Conservation (phyloP, 208 protist genomes). For the Leishmania aethiopica region DNA sequence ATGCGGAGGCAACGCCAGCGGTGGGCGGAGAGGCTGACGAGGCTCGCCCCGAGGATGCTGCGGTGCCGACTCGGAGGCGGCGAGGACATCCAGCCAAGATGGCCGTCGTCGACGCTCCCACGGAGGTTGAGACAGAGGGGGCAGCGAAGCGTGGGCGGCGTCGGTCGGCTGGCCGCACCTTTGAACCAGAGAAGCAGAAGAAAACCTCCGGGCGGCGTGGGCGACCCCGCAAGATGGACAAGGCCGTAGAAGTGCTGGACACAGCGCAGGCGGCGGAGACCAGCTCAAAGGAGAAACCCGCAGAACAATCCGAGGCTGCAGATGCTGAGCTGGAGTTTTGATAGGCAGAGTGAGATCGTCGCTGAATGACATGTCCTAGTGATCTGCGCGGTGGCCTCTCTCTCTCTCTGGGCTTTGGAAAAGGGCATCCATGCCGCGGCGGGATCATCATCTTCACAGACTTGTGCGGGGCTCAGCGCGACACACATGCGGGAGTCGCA, state of each 20-base stretch:
- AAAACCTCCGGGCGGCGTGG: background rate
- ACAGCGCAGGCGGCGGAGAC: background rate
- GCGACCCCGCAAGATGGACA: background rate
- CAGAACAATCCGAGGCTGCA: background rate
- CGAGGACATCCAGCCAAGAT: background rate
- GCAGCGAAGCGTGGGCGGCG: background rate
- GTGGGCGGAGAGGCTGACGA: background rate
- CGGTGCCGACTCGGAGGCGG: background rate
- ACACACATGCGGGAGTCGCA: background rate
- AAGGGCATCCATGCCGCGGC: background rate
- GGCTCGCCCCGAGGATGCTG: background rate
- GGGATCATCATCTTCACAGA: background rate
- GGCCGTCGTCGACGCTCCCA: background rate
- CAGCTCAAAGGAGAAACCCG: background rate
- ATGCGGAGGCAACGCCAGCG: background rate
- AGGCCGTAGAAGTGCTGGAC: background rate
- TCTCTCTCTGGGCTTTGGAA: background rate
- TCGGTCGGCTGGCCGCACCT: background rate
- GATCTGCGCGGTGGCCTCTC: background rate
- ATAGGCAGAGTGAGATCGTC: background rate
- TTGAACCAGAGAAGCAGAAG: background rate
- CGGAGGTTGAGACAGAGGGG: background rate
- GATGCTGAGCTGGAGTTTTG: constrained; percentile 1
- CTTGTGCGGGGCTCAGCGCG: background rate
- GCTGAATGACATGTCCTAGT: background rate